Conservation (phyloP, 768 basidiomycete species). For the Jaapia argillacea region DNA sequence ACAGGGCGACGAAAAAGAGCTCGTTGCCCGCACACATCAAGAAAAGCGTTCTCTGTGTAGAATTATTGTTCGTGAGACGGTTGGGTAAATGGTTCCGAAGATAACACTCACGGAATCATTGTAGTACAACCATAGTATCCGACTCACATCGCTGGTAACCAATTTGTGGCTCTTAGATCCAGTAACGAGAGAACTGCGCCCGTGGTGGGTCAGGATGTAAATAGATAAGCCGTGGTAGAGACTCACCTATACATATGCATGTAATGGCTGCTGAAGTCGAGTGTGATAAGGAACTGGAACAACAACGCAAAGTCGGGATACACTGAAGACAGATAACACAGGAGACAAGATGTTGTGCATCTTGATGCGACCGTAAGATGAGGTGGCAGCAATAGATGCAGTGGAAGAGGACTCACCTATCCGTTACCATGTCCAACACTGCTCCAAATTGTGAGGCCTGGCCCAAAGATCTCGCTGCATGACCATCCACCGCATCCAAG, state of each 20-base stretch:
- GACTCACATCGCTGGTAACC: constrained; percentile 86
- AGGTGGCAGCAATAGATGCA: constrained; percentile 2
- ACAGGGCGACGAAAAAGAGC: constrained; percentile 89
- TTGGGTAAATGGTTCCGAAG: background rate
- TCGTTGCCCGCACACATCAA: constrained; percentile 93
- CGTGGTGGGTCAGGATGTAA: constrained; percentile 5
- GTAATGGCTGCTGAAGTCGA: constrained; percentile 97
- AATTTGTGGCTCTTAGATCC: constrained; percentile 90
- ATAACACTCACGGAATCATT: constrained; percentile 67
- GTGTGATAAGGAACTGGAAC: constrained; percentile 92
- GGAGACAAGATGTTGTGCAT: constrained; percentile 90
- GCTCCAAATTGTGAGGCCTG: constrained; percentile 97
- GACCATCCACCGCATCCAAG: constrained; percentile 91
- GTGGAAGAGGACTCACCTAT: constrained; percentile 50
- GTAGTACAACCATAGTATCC: constrained; percentile 89
- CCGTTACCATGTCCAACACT: constrained; percentile 98
- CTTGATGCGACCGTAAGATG: constrained; percentile 38
- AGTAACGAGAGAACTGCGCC: constrained; percentile 78
- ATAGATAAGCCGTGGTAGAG: background rate
- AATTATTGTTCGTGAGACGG: background rate
- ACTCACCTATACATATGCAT: constrained; percentile 99
- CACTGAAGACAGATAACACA: constrained; percentile 87
- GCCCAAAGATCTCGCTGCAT: constrained; percentile 77
- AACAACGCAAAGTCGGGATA: constrained; percentile 79
- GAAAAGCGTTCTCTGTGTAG: constrained; percentile 69